phyloP scores from a whole-genome alignment of 352 stramenopile species.

The Pythium sp. region DNA sequence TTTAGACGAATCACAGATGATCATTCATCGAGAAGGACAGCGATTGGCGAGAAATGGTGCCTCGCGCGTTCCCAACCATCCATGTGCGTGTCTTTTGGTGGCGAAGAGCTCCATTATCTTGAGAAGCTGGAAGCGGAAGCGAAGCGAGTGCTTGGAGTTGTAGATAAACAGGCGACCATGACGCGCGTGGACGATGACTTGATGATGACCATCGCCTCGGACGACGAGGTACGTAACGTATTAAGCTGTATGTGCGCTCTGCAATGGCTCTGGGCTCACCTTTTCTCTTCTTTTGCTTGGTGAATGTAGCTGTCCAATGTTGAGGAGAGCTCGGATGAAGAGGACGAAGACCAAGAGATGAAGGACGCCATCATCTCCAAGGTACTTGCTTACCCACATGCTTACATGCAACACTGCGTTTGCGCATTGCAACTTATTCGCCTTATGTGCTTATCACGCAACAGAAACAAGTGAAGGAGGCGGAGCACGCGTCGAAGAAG shows the following conservation, averaged over 20 bases:
- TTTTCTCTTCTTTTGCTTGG: neutral
- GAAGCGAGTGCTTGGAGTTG: neutral
- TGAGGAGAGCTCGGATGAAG: constrained; percentile 75
- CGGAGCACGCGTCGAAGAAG: constrained; percentile 40
- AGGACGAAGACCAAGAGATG: constrained; percentile 37
- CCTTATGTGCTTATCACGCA: neutral
- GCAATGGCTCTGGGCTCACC: neutral
- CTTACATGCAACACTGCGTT: neutral
- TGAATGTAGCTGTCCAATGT: constrained; percentile 43
- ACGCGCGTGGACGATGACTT: constrained; percentile 55
- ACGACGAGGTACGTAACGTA: constrained; percentile 56
- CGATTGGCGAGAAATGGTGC: constrained; percentile 12
- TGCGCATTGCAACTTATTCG: neutral
- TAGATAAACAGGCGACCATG: constrained; percentile 17
- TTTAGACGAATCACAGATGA: neutral
- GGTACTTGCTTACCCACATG: constrained; percentile 7
- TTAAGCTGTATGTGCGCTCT: neutral
- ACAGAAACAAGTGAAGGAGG: constrained; percentile 45
- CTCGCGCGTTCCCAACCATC: constrained; percentile 20
- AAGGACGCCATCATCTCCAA: constrained; percentile 72
- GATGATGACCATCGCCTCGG: constrained; percentile 88
- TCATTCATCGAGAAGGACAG: neutral
- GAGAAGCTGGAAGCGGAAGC: constrained; percentile 8
- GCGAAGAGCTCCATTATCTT: constrained; percentile 12
- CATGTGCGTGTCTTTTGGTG: constrained; percentile 24